Base-by-base conservation (phyloP, 2,329 filamentous ascomycete genomes). In the Aspergillus ustus region DNA sequence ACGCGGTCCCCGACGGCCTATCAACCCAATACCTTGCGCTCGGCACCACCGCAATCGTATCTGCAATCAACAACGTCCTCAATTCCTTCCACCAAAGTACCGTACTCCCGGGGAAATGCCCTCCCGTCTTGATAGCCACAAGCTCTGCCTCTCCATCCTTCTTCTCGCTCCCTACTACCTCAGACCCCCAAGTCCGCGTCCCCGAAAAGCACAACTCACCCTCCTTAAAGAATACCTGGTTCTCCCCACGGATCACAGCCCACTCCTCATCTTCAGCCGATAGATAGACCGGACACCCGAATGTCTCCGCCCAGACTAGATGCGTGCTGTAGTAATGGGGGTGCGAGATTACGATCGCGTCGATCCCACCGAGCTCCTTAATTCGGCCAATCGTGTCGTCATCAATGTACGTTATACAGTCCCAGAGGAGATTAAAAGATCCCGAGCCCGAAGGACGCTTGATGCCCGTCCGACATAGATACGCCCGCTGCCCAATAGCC, bases 291-390 rank as follows among this genome's bases (percentile, higher is more conserved):
- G 87, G 87, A 68, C 91, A 93, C 4, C 77, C 67, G 67, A 95
- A 94, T 0, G 83, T 82, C 49, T 80, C 72, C 0, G 89, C 88
- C 91, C 92, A 96, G 66, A 89, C 85, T 0, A 91, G 75, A 73
- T 92, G 89, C 3, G 91, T 90, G 15, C 87, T 88, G 77, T 91
- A 95, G 77, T 91, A 96, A 73, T 96, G 92, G 56, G 92, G 92
- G 76, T 96, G 91, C 11, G 85, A 88, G 64, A 93, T 91, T 67
- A 87, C 87, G 50, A 95, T 93, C 0, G 89, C 91, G 37, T 80
- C 79, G 13, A 96, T 71, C 0, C 90, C 90, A 48, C 91, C 91
- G 7, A 87, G 80, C 0, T 71, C 72, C 6, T 84, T 81, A 68
- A 94, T 86, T 59, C 75, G 73, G 0, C 45, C 1, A 0, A 91